Conservation (phyloP, 805 yeast genomes). For the Saccharomycopsis selenospora region DNA sequence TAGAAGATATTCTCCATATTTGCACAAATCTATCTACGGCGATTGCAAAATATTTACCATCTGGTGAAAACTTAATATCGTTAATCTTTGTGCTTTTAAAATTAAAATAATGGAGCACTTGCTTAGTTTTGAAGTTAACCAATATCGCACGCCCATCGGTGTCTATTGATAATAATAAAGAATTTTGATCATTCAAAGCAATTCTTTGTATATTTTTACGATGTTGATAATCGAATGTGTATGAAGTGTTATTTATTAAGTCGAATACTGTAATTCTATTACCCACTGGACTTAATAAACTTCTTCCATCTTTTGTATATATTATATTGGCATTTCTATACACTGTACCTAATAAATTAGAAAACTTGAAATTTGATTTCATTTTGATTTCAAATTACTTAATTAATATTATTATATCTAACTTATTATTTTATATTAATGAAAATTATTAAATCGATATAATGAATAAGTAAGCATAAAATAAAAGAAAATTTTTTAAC, state of each 20-base stretch:
- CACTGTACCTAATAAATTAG: slow-evolving; percentile 89
- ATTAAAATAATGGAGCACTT: slow-evolving; percentile 89
- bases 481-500: too few species aligned
- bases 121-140: slow-evolving; percentile 74
- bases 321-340: slow-evolving; percentile 87
- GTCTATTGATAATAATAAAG: slow-evolving; percentile 76
- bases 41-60: slow-evolving; percentile 80
- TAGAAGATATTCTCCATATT: slow-evolving; percentile 81
- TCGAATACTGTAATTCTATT: slow-evolving; percentile 88
- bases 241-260: slow-evolving; percentile 73
- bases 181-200: slow-evolving; percentile 77
- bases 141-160: slow-evolving; percentile 89
- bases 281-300: slow-evolving; percentile 86
- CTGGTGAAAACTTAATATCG: slow-evolving; percentile 79
- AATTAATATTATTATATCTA: too few species aligned
- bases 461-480: too few species aligned
- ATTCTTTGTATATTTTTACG: slow-evolving; percentile 72
- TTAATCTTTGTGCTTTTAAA: slow-evolving; percentile 65
- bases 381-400: too few species aligned
- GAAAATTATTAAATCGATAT: too few species aligned
- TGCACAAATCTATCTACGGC: slow-evolving; percentile 79
- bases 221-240: slow-evolving; percentile 89
- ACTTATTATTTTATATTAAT: too few species aligned
- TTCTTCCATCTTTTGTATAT: slow-evolving; percentile 80
- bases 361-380: slow-evolving; percentile 86